Evolutionary conservation across 2,329 filamentous ascomycete genomes (phyloP), one percentile per base, ranked within the genome.

Genomic region (Dendryphion nanum): DNA sequence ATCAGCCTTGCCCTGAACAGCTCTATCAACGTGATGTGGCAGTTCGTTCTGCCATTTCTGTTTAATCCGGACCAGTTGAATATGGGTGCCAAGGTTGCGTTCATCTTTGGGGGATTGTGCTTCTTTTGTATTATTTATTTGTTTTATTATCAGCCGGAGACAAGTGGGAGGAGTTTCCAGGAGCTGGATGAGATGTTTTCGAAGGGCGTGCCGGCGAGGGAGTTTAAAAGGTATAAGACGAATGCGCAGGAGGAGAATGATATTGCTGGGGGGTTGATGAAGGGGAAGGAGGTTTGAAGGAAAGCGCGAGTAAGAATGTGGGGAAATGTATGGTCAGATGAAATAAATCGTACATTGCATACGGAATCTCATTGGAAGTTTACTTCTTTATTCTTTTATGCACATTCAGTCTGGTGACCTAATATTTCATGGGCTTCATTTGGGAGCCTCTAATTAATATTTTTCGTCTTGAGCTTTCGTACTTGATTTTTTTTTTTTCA

Each of bases 161-260:
- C 87, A 0, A 71, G 71, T 2, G 88, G 85, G 6, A 79, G 86
- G 18, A 84, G 85, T 0, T 93, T 89, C 59, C 86, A 85, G 8
- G 87, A 94, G 66, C 70, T 94, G 42, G 87, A 94, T 60, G 57
- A 90, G 26, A 71, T 94, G 34, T 94, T 94, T 53, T 84, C 91
- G 66, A 43, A 42, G 37, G 39, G 37, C 19, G 37, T 44, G n/a
- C 26, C 37, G 17, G 47, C 47, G n/a, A 40, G 45, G 23, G 40
- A 43, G 33, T 47, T 47, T 23, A 43, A 43, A 23, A 10, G 7
- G 5, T 37, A 37, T 18, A 30, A 21, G 18, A 37, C 35, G 13
- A 13, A 23, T 16, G 18, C 16, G 33, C 10, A 35, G 26, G n/a
- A 16, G 6, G 23, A 37, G 24, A 30, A 37, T 20, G 35, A 37